Base-by-base conservation (phyloP, 2,329 filamentous ascomycete species). In the Lachnellula occidentalis region DNA sequence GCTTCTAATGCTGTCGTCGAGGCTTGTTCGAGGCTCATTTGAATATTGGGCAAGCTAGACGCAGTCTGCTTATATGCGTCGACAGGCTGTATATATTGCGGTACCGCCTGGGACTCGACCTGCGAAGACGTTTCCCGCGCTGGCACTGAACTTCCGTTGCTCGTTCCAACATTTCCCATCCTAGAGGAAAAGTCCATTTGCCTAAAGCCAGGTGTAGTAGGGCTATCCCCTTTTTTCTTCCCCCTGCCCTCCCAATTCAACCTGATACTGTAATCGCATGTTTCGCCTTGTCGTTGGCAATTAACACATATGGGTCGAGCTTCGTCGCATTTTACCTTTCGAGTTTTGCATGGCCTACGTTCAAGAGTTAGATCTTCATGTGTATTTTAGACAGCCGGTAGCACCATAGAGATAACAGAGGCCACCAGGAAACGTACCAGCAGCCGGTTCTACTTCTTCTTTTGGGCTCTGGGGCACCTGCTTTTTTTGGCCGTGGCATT, bases 291-390 rank as follows among this genome's bases (percentile, higher is more conserved):
- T 58, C 83, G 83, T 63, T 83, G 77, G 70, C 89, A 92, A 66
- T 90, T 91, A 48, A 79, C 66, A 70, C 89, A 92, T 58, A 71
- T 73, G 14, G 89, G 88, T 61, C 86, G 86, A 67, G 88, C 85
- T 70, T 92, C 89, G 59, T 86, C 88, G 71, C 88, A 92, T 75
- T 92, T 92, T 59, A 88, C 81, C 70, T 88, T 92, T 57, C 87
- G 80, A 59, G 80, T 80, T 73, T 92, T 92, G 74, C 88, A 92
- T 12, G 86, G 87, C 86, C 87, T 90, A 58, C 42, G 48, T 39
- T 39, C 58, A 54, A 52, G 49, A 48, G 36, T 19, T 39, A 52
- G 45, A 27, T 42, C n/a, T 49, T 15, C 15, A 31, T 9, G 5
- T 11, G n/a, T 5, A 45, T 4, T 51, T 22, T 12, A 37, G 5